phyloP scores from a whole-genome alignment of 2,329 filamentous ascomycete genomes.

The Fusarium burgessii region DNA sequence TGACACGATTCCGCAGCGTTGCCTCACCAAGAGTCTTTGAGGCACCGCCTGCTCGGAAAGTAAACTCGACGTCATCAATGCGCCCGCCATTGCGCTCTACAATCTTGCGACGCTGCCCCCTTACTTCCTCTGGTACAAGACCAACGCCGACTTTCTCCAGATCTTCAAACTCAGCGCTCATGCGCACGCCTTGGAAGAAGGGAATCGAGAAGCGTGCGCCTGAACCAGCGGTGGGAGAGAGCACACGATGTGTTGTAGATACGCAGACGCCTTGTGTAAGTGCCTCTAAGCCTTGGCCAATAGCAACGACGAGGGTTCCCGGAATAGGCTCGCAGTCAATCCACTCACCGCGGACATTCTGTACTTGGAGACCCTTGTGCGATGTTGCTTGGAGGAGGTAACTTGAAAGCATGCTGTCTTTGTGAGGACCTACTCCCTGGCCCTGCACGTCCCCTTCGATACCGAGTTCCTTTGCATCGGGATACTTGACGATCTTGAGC shows the following conservation, averaged over 20 bases:
- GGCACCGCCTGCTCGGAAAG: conserved; percentile 77
- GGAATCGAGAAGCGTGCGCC: conserved; percentile 84
- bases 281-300: conserved; percentile 88
- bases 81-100: conserved; percentile 67
- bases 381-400: conserved; percentile 83
- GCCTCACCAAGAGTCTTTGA: conserved; percentile 82
- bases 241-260: conserved; percentile 83
- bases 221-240: conserved; percentile 76
- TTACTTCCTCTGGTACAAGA: conserved; percentile 70
- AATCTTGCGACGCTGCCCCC: conserved; percentile 70
- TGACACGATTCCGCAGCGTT: conserved; percentile 84
- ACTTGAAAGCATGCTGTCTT: conserved; percentile 85
- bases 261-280: conserved; percentile 86
- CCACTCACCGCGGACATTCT: conserved; percentile 83
- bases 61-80: conserved; percentile 86
- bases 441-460: conserved; percentile 57
- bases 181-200: conserved; percentile 88
- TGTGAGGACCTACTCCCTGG: conserved; percentile 81
- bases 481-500: conserved; percentile 90
- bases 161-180: conserved; percentile 83
- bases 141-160: conserved; percentile 73
- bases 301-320: conserved; percentile 86
- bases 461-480: conserved; percentile 73
- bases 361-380: conserved; percentile 85
- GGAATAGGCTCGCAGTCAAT: conserved; percentile 82